Percentiles rank a stretch among this genome's conserved stretches.
These are phyloP conservation scores for Ustilago tritici DNA, from an alignment of 1,284 basidiomycete genomes.

Conservation along the genomic window DNA sequence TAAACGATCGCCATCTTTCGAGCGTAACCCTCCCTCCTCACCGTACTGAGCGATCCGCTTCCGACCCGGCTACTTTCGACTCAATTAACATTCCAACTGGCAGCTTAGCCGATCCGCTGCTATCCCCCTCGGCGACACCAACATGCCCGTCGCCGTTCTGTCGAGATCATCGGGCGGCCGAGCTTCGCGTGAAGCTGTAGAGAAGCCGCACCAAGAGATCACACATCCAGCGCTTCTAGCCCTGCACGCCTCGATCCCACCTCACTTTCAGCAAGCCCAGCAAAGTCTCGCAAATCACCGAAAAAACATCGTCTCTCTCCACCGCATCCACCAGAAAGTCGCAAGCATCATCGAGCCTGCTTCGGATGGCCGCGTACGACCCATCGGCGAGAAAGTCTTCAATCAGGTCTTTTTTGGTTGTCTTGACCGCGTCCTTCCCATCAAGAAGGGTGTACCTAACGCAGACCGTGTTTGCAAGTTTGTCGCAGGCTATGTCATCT, in stretches of 20 bases:
- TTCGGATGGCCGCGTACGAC: conserved; percentile 31
- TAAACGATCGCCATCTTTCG: not conserved
- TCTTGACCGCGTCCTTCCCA: conserved; percentile 77
- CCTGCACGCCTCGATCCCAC: conserved; percentile 43
- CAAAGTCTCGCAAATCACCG: conserved; percentile 84
- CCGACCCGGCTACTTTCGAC: not conserved
- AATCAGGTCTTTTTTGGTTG: conserved; percentile 75
- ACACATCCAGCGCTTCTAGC: conserved; percentile 29
- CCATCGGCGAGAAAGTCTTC: conserved; percentile 82
- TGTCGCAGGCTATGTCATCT: conserved; percentile 83
- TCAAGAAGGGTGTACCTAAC: conserved; percentile 85
- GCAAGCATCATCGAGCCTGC: conserved; percentile 74
- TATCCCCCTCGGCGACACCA: not conserved
- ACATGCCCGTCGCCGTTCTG: conserved; percentile 45
- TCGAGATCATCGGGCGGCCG: conserved; percentile 40
- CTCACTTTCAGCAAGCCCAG: conserved; percentile 83
- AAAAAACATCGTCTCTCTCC: conserved; percentile 88
- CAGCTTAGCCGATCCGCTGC: not conserved
- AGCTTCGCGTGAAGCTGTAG: conserved; percentile 19
- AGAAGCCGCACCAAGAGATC: conserved; percentile 33
- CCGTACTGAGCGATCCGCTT: not conserved
- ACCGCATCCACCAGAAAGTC: conserved; percentile 82
- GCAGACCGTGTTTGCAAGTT: conserved; percentile 89
- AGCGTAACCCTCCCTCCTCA: not conserved
- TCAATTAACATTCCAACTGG: not conserved